These are phyloP conservation scores for Colletotrichum sp. DNA, from an alignment of 2,329 filamentous ascomycete genomes.

Conservation along the genomic window DNA sequence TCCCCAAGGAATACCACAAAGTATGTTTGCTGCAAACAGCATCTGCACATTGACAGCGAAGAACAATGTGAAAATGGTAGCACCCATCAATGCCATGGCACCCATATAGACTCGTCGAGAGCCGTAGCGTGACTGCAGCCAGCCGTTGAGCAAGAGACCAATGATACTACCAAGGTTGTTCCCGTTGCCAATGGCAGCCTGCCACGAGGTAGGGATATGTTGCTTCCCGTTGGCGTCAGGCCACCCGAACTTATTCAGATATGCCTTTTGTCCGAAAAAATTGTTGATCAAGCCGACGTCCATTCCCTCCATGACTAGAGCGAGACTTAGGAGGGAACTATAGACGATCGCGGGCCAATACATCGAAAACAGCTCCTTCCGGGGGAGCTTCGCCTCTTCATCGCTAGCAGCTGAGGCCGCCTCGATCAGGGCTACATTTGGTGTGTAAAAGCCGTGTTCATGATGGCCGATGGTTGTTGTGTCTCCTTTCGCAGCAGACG, in stretches of 20 bases:
- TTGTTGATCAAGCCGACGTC: constrained; percentile 44
- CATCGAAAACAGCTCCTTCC: constrained; percentile 33
- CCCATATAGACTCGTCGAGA: constrained; percentile 41
- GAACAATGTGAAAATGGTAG: constrained; percentile 42
- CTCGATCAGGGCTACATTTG: constrained; percentile 35
- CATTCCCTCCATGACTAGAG: constrained; percentile 36
- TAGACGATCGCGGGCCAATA: constrained; percentile 33
- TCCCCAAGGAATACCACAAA: constrained; percentile 35
- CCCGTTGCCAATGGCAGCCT: constrained; percentile 45
- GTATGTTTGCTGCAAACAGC: constrained; percentile 31
- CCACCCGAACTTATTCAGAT: constrained; percentile 36
- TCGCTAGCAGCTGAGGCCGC: constrained; percentile 34
- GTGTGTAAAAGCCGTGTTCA: constrained; percentile 27
- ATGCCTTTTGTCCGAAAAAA: constrained; percentile 39
- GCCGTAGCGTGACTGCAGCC: constrained; percentile 36
- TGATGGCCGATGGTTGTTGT: constrained; percentile 21
- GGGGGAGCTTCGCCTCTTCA: constrained; percentile 30
- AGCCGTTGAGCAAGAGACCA: constrained; percentile 46
- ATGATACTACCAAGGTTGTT: constrained; percentile 45
- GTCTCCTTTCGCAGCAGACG: not conserved
- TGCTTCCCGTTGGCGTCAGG: constrained; percentile 36
- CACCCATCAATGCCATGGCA: constrained; percentile 34
- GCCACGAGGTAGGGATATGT: constrained; percentile 49
- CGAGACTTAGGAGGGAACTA: constrained; percentile 33
- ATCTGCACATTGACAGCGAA: constrained; percentile 36